Base-by-base conservation (phyloP, 23 red algal species). In the Gracilaria gracilis region DNA sequence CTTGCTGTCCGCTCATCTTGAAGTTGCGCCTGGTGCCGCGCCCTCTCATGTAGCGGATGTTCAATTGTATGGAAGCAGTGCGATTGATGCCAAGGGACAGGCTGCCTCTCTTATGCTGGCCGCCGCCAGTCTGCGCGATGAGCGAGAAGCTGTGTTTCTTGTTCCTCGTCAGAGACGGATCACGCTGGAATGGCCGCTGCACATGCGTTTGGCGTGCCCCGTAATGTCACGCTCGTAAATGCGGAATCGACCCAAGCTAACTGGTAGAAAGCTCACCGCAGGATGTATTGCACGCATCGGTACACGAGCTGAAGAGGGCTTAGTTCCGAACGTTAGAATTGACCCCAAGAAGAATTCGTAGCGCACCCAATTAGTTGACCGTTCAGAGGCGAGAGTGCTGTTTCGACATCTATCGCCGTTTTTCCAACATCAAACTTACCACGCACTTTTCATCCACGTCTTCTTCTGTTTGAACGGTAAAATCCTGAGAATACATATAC, bases 121-220 rank as follows among this genome's bases (percentile, higher is more conserved):
- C 14, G 69, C 66, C 16, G 66, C 57, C 24, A 38, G 59, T 47
- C 32, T 93, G 33, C 47, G 24, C 3, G 81, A 85, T 33, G 36
- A 25, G 4, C 67, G 80, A 4, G 81, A 86, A 13, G 90, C 53
- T 2, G 27, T 86, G 14, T 46, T 93, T 50, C 81, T 93, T 54
- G 90, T 93, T 53, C 82, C 59, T 75, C 79, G 90, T 19, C 81
- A 93, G 90, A 93, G 90, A 75, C 81, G 4, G 90, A 93, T 66
- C 90, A 93, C 62, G 73, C 48, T 36, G 90, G 90, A 14, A 85
- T 93, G 80, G 82, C 82, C 34, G 69, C 80, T 23, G 65, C 90
- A 23, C 65, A 72, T 38, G 87, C 48, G 15, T 71, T 90, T 53
- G 87, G 87, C 1, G 24, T 90, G 5, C 39, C 67, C 8, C 2